Evolutionary conservation across 805 yeast species (phyloP).

Genomic region (Schizosaccharomyces lindneri): DNA sequence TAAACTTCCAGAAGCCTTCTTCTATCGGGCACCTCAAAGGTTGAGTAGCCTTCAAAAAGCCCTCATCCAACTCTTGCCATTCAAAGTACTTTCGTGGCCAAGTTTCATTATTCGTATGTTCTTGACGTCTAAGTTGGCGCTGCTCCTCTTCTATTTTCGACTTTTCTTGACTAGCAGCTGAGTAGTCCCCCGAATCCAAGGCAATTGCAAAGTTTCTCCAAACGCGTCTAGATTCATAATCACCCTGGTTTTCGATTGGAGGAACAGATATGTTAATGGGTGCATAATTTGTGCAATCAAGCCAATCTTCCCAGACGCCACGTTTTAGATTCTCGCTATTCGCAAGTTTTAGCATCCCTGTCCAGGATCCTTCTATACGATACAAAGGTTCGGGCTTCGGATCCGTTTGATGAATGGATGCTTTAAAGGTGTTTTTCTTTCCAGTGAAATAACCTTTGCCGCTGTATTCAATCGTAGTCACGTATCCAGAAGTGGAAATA

Average conservation of each 20-base stretch:
- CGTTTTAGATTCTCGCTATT: slow-evolving; percentile 34
- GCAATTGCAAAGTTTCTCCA: slow-evolving; percentile 84
- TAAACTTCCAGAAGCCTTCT: background rate
- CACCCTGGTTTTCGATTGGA: slow-evolving; percentile 59
- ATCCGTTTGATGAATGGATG: slow-evolving; percentile 29
- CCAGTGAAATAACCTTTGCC: slow-evolving; percentile 94
- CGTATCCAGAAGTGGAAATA: slow-evolving; percentile 57
- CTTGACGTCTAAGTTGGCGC: slow-evolving; percentile 23
- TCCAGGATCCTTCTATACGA: slow-evolving; percentile 80
- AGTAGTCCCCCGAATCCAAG: slow-evolving; percentile 51
- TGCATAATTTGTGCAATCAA: slow-evolving; percentile 13
- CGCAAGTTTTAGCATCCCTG: background rate
- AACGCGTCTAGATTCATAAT: slow-evolving; percentile 64
- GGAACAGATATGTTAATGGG: slow-evolving; percentile 45
- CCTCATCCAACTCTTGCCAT: background rate
- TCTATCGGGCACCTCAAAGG: background rate
- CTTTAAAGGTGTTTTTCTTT: slow-evolving; percentile 78
- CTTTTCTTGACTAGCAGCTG: slow-evolving; percentile 50
- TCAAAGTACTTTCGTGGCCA: background rate
- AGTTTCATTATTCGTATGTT: background rate
- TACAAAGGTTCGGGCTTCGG: slow-evolving; percentile 17
- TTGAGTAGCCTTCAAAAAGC: background rate
- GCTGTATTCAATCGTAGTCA: slow-evolving; percentile 47
- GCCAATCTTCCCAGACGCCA: slow-evolving; percentile 12
- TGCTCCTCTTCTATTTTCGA: slow-evolving; percentile 59